Percentiles rank a stretch among this genome's conserved stretches.
phyloP scores from a whole-genome alignment of 2,329 filamentous ascomycete species.

The Ophiosphaerella narmari region DNA sequence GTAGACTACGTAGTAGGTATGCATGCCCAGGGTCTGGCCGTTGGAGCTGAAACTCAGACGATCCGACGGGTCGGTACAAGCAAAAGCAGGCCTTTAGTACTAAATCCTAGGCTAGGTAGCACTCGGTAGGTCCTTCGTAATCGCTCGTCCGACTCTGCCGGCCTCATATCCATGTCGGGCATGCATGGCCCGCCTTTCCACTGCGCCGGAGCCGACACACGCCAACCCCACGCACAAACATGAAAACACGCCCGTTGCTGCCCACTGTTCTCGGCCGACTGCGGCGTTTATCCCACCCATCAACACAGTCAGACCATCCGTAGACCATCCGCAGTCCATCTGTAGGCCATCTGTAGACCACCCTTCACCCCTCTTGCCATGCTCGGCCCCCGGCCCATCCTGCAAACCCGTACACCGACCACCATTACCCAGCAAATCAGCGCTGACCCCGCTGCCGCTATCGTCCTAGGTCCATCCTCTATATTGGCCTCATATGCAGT shows the following conservation, averaged over 20 bases:
- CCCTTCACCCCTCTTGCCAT: too few species aligned
- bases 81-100: too few species aligned
- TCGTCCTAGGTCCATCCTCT: background rate
- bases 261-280: too few species aligned
- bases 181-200: slow-evolving; percentile 23
- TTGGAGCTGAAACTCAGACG: slow-evolving; percentile 37
- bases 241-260: background rate
- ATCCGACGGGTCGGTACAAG: slow-evolving; percentile 24
- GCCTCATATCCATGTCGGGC: too few species aligned
- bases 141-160: too few species aligned
- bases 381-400: background rate
- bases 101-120: background rate
- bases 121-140: background rate
- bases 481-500: background rate
- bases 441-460: background rate
- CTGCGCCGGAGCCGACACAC: slow-evolving; percentile 28
- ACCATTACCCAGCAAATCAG: slow-evolving; percentile 1
- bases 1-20: slow-evolving; percentile 14
- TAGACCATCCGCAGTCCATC: too few species aligned
- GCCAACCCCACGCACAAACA: slow-evolving; percentile 34
- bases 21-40: slow-evolving; percentile 32
- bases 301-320: too few species aligned
- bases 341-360: too few species aligned
- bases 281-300: too few species aligned
- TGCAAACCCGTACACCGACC: background rate